Evolutionary conservation across 208 protist species (phyloP), one percentile per base, ranked within the genome.

Genomic region (Strigomonas oncopelti): DNA sequence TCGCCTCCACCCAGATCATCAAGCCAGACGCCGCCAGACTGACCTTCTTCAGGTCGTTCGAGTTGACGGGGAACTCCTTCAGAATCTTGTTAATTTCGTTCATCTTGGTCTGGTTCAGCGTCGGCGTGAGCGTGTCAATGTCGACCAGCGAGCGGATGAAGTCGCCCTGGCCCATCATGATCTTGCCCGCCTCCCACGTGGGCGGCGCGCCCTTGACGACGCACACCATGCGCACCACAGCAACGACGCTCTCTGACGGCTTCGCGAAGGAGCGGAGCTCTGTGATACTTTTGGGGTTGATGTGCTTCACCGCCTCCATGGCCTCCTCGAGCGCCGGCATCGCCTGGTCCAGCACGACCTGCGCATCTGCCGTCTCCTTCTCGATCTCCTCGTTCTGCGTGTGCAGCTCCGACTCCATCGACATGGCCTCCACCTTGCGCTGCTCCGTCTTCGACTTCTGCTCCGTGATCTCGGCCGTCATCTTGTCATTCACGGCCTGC

Each of bases 241-340:
- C 88, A 54, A 97, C 82, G 18, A 99, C 95, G 69, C 83, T 97
- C 14, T 79, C 76, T 14, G 95, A 80, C 59, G 98, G 98, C 69
- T 97, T 99, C 4, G 93, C 94, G 71, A 99, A 99, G 14, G 97
- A 95, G 27, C 95, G 87, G 29, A 99, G 88, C 81, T 99, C 97
- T 25, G 89, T 97, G 69, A 99, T 98, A 69, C 98, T 97, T 65
- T 97, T 93, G 34, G 90, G 87, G 61, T 96, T 84, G 36, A 99
- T 89, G 74, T 98, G 92, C 28, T 96, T 77, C 14, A 99, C 93
- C 3, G 98, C 97, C 67, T 98, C 85, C 66, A 94, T 95, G n/a
- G 98, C 98, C 58, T 91, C 90, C 54, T 94, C 88, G 42, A 97
- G 96, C 45, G 95, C 97, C 28, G 98, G 98, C 87, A 98, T 91